Evolutionary conservation across 129 eudicot genomes (phyloP).

Genomic region (Oenanthe sinensis): DNA sequence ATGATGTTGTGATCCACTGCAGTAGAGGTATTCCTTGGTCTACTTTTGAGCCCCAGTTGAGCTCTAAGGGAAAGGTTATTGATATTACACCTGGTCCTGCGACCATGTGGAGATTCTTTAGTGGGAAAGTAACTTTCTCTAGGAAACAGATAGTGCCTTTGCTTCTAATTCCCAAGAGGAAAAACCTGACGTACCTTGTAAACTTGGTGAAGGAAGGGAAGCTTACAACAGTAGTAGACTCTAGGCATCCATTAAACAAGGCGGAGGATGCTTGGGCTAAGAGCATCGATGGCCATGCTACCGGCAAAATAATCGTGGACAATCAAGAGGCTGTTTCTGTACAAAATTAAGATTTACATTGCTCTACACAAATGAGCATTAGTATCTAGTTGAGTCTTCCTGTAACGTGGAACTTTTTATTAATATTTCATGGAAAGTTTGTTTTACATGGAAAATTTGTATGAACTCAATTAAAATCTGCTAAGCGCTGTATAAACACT

Average conservation of each 20-base stretch:
- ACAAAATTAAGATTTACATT: background rate
- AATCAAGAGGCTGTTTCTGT: background rate
- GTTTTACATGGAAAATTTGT: too few species aligned
- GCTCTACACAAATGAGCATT: too few species aligned
- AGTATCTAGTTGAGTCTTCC: background rate
- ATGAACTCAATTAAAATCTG: too few species aligned
- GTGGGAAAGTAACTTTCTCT: conserved; percentile 38
- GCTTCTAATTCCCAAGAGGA: conserved; percentile 25
- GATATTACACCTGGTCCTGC: conserved; percentile 36
- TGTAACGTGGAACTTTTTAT: background rate
- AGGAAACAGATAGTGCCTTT: conserved; percentile 41
- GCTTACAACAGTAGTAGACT: conserved; percentile 40
- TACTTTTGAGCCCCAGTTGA: conserved; percentile 38
- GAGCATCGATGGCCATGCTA: conserved; percentile 64
- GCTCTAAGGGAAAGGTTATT: conserved; percentile 41
- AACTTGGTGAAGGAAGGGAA: conserved; percentile 42
- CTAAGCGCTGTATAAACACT: too few species aligned
- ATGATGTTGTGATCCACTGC: conserved; percentile 46
- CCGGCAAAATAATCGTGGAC: conserved; percentile 39
- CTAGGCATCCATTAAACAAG: conserved; percentile 31
- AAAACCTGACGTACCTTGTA: conserved; percentile 35
- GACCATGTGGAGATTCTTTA: conserved; percentile 33
- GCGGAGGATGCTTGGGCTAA: conserved; percentile 64
- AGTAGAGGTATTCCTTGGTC: conserved; percentile 40
- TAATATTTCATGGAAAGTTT: too few species aligned